Percentiles rank a stretch among this genome's conserved stretches.
These are phyloP conservation scores for Casaregolazyma suthepensis DNA, from an alignment of 1,139 yeast genomes.

Conservation along the genomic window DNA sequence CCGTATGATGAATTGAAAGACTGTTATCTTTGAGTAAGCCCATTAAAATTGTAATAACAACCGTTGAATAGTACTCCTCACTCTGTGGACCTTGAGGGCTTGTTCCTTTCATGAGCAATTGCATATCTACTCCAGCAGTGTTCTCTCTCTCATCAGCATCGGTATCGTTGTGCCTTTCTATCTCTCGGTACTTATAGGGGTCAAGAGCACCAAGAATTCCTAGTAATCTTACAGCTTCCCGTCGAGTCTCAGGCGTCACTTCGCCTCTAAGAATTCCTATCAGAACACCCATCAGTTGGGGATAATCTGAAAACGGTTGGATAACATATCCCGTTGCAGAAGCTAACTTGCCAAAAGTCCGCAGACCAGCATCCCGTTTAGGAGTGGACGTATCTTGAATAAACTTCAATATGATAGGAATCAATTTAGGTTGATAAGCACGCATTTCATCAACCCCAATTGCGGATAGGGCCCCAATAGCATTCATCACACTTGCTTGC, in stretches of 20 bases:
- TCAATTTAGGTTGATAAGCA: slow-evolving; percentile 64
- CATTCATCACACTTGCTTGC: slow-evolving; percentile 76
- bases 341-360: slow-evolving; percentile 81
- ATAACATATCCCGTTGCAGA: slow-evolving; percentile 93
- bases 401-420: slow-evolving; percentile 84
- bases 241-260: slow-evolving; percentile 60
- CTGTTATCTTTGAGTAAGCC: slow-evolving; percentile 81
- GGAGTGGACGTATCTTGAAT: slow-evolving; percentile 71
- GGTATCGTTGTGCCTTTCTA: slow-evolving; percentile 61
- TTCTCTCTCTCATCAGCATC: slow-evolving; percentile 68
- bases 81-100: slow-evolving; percentile 59
- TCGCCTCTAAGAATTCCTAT: slow-evolving; percentile 80
- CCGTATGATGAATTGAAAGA: slow-evolving; percentile 77
- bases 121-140: slow-evolving; percentile 77
- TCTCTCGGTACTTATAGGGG: slow-evolving; percentile 91
- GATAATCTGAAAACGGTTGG: slow-evolving; percentile 86
- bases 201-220: slow-evolving; percentile 96
- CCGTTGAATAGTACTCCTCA: slow-evolving; percentile 94
- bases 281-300: slow-evolving; percentile 75
- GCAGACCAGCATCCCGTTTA: slow-evolving; percentile 88
- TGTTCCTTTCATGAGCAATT: slow-evolving; percentile 85
- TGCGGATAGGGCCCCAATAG: slow-evolving; percentile 84
- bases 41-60: slow-evolving; percentile 80
- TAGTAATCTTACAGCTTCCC: slow-evolving; percentile 81
- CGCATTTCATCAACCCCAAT: slow-evolving; percentile 84